Base-by-base conservation (phyloP, 2,329 filamentous ascomycete species). In the Alternaria angustiovoidea region DNA sequence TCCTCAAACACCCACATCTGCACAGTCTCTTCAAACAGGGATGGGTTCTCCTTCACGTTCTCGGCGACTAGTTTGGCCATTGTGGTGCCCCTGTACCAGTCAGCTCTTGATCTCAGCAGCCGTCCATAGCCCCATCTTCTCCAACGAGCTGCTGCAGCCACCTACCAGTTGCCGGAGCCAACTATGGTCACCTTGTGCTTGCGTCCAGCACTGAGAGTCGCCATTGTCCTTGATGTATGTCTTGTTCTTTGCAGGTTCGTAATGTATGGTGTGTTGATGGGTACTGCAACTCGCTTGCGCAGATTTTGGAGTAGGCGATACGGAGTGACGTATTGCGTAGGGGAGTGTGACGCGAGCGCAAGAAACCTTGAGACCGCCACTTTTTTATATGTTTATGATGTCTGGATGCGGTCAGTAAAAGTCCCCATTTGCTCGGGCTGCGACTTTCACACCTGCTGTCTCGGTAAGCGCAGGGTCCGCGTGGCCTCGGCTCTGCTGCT, bases 1-100 rank as follows among this genome's bases (percentile, higher is more conserved):
- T 99, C 95, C 81, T 99, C 95, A 77, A 89, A 97, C 74, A 99
- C 96, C 95, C 95, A 99, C 95, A 99, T 98, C 81, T 96, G 92
- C 53, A 99, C 93, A 63, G 93, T 85, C 77, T 90, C 84, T 75
- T 98, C 92, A 77, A 98, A 99, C 44, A 97, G 76, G 30, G 93
- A 86, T 9, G 89, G 85, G 81, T 97, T 85, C 66, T 86, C 88
- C 63, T 86, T 88, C 38, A 93, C 91, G 82, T 96, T 99, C 80
- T 99, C 94, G 70, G 94, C 94, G 53, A 97, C 87, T 64, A 99
- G 96, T 82, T 99, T 99, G 78, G 94, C 89, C 80, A 99, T 97
- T 61, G 95, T 96, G 62, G 93, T 97, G 72, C 95, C 95, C 94
- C 92, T 95, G 62, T n/a, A 18, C 2, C 30, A 42, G 47, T 72